Evolutionary conservation across 192 early-diverging fungal species (phyloP), one percentile per base, ranked within the genome.

Genomic region (Backusella tarrabulga): DNA sequence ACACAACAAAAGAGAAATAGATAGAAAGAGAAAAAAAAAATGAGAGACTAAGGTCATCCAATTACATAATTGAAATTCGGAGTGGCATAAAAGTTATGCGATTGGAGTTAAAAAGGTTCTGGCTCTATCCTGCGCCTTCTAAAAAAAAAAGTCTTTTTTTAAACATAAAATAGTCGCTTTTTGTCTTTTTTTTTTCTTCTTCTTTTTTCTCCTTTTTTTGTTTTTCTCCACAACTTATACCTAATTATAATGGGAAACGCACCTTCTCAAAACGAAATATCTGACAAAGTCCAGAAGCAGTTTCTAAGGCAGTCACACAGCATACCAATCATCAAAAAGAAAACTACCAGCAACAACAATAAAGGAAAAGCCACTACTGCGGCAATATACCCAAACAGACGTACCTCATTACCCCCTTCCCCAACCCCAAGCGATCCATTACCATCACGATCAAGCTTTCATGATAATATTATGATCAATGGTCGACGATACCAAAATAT

Each of bases 401-500:
- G 56, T 29, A 63, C 56, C 9, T 63, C 56, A 5, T 63, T 63
- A 63, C 56, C 56, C 56, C 56, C 56, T 12, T 63, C 56, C 14
- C 56, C 56, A 23, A 63, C 56, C 12, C 56, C 56, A 63, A 63
- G 56, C 26, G 3, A 29, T 63, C 26, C 26, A 63, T 29, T 63
- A 26, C 21, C 56, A 29, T 4, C 56, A 26, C 21, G 21, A 14
- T 63, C 36, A 41, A 46, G 34, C 11, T 29, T 23, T 26, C 11
- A 23, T 63, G 56, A 63, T 63, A 63, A 63, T 63, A 34, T 60
- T 14, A 38, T 50, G 19, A 63, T 67, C 60, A 35, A 76, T 12
- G 68, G 68, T 29, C 35, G 79, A 71, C 40, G 68, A 40, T 77
- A 73, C 56, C 80, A 78, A 38, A 71, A 81, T 32, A 4, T 21